Percentiles rank a stretch among this genome's conserved stretches.
These are phyloP conservation scores for Naganishia albida DNA, from an alignment of 1,284 basidiomycete genomes.

Conservation along the genomic window DNA sequence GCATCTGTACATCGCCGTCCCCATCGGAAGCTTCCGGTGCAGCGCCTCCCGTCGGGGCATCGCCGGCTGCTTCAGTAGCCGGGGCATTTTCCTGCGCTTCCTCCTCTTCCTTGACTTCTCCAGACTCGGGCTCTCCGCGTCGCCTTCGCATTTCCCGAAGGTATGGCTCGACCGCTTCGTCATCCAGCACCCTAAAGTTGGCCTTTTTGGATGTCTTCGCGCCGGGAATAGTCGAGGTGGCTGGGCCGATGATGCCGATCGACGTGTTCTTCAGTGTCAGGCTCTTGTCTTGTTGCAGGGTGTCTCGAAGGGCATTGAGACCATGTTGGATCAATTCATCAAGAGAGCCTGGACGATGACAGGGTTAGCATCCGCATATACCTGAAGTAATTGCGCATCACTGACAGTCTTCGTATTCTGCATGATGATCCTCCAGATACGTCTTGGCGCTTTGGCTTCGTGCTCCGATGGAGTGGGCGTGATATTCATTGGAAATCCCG, in stretches of 20 bases:
- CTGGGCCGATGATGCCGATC: conserved; percentile 80
- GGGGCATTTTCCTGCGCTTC: conserved; percentile 49
- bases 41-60: conserved; percentile 38
- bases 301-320: conserved; percentile 87
- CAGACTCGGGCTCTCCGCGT: conserved; percentile 61
- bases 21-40: conserved; percentile 36
- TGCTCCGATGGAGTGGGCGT: conserved; percentile 97
- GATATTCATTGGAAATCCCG: conserved; percentile 97
- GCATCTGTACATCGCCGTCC: conserved; percentile 77
- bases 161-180: conserved; percentile 67
- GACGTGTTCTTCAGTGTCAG: conserved; percentile 89
- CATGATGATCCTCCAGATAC: conserved; percentile 92
- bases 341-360: conserved; percentile 63
- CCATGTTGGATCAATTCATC: conserved; percentile 88
- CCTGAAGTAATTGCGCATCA: conserved; percentile 34
- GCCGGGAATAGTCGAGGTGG: conserved; percentile 30
- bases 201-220: conserved; percentile 43
- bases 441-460: conserved; percentile 98
- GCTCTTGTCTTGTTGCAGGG: conserved; percentile 95
- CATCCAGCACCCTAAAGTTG: conserved; percentile 52
- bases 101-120: conserved; percentile 44
- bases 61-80: conserved; percentile 44
- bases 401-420: conserved; percentile 80
- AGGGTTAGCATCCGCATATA: neutral
- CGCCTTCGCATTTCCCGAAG: conserved; percentile 59